Conservation (phyloP, 2,329 filamentous ascomycete species). For the Aspergillus ustus region DNA sequence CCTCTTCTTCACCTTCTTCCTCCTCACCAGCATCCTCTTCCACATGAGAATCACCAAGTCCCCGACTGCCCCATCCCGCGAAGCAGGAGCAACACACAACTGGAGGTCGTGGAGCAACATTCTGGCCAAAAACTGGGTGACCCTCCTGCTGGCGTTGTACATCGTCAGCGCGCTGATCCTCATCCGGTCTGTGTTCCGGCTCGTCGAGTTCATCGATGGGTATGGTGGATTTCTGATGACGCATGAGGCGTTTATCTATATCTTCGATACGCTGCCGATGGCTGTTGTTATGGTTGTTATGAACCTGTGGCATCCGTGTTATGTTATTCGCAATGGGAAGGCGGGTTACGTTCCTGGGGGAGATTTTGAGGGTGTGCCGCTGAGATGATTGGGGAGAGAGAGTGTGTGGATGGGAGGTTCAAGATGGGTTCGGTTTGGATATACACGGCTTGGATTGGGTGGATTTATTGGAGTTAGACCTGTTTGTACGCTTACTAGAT, state of each 20-base stretch:
- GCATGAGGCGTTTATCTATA: constrained; percentile 12
- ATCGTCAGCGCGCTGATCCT: constrained; percentile 24
- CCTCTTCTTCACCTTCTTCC: constrained; percentile 61
- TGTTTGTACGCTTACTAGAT: background rate
- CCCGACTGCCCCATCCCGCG: constrained; percentile 32
- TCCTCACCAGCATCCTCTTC: constrained; percentile 55
- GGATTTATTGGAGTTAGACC: too few relatives aligned
- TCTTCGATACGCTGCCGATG: constrained; percentile 17
- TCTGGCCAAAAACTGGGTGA: constrained; percentile 17
- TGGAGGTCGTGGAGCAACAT: background rate
- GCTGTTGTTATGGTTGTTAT: constrained; percentile 12
- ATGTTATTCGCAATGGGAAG: constrained; percentile 6
- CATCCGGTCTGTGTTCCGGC: constrained; percentile 27
- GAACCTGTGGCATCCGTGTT: constrained; percentile 17
- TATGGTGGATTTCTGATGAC: constrained; percentile 11
- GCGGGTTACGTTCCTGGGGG: background rate
- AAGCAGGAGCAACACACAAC: background rate
- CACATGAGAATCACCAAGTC: constrained; percentile 47
- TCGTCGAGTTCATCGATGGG: constrained; percentile 14
- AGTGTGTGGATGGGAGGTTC: too few relatives aligned
- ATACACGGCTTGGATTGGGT: too few relatives aligned
- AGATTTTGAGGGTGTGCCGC: background rate
- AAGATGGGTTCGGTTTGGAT: too few relatives aligned
- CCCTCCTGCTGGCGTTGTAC: constrained; percentile 17
- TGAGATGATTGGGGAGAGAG: background rate